Base-by-base conservation (phyloP, 176 grass and related monocot species). In the Hsuehochloa calcarea region DNA sequence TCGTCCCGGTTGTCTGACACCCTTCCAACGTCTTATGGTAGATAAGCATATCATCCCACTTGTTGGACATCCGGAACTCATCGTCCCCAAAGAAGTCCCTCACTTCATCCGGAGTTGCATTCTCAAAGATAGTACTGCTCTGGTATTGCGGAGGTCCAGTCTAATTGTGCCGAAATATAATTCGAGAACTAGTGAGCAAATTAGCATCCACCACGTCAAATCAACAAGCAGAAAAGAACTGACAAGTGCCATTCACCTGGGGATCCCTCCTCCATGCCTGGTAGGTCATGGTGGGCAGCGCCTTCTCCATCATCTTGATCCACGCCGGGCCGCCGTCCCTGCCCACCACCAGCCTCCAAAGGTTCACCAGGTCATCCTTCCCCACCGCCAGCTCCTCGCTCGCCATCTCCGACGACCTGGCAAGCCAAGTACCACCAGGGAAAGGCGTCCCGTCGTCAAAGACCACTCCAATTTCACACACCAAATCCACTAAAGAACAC, bases 41-140 rank as follows among this genome's bases (percentile, higher is more conserved):
- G 54, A 97, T 90, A 17, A 97, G 94, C 94, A 97, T 97, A 70
- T 97, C 94, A 29, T 94, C 94, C 94, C 94, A 97, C 85, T 94
- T 94, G 70, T 97, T 97, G 26, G 90, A 90, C 59, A 94, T 86
- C 43, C 94, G 89, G 84, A 97, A 97, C 47, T 94, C 89, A 20
- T 97, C 94, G 2, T 97, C 87, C 70, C 92, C 88, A 49, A 97
- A 97, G 75, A 97, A 97, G 66, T 97, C 94, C 43, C 92, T 86
- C n/a, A 97, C 90, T 78, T 91, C 83, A 52, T 97, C 94, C 0
- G 94, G 92, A 56, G 79, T 97, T 8, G 92, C 90, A 4, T 94
- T 79, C 73, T 97, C 92, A 51, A 94, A 97, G 27, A 97, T 64
- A 14, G 92, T 89, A 19, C 92, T 97, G 83, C 92, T 92, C 80